Conservation (phyloP, 176 grass and related monocot species). For the Rhipidocladum racemiflorum region DNA sequence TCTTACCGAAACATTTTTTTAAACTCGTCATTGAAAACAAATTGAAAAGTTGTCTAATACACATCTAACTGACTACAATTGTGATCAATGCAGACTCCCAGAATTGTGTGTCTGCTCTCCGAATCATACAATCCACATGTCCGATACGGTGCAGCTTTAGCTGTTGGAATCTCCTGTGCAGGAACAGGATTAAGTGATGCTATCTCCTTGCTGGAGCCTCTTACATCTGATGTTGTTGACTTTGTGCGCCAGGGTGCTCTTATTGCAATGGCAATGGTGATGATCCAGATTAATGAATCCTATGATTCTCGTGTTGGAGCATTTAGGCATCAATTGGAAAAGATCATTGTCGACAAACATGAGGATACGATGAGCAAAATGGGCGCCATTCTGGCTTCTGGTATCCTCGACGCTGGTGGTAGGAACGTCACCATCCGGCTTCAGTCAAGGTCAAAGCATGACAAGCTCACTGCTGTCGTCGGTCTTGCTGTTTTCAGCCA, state of each 20-base stretch:
- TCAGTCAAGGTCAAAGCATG: slow-evolving; percentile 69
- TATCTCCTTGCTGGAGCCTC: slow-evolving; percentile 96
- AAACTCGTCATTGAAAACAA: background rate
- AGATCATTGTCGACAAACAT: slow-evolving; percentile 97
- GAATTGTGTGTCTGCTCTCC: slow-evolving; percentile 93
- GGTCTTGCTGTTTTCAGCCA: slow-evolving; percentile 85
- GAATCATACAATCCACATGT: slow-evolving; percentile 99
- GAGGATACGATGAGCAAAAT: slow-evolving; percentile 99
- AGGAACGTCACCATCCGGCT: slow-evolving; percentile 90
- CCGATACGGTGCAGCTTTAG: slow-evolving; percentile 96
- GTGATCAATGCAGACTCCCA: slow-evolving; percentile 76
- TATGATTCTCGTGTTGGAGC: slow-evolving; percentile 64
- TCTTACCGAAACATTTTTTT: background rate
- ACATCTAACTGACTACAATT: no score
- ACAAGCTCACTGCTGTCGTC: slow-evolving; percentile 71
- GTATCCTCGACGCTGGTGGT: slow-evolving; percentile 92
- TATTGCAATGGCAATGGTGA: slow-evolving; percentile 99
- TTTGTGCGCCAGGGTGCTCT: slow-evolving; percentile 97
- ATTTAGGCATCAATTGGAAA: slow-evolving; percentile 93
- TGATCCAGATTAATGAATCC: slow-evolving; percentile 89
- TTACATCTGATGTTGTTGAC: slow-evolving; percentile 97
- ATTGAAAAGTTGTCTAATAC: no score
- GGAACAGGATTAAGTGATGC: slow-evolving; percentile 94
- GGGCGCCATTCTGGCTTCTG: slow-evolving; percentile 96
- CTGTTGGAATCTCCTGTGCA: slow-evolving; percentile 96